These are phyloP conservation scores for Aspergillus avenaceus DNA, from an alignment of 495 filamentous ascomycete genomes.

Conservation along the genomic window DNA sequence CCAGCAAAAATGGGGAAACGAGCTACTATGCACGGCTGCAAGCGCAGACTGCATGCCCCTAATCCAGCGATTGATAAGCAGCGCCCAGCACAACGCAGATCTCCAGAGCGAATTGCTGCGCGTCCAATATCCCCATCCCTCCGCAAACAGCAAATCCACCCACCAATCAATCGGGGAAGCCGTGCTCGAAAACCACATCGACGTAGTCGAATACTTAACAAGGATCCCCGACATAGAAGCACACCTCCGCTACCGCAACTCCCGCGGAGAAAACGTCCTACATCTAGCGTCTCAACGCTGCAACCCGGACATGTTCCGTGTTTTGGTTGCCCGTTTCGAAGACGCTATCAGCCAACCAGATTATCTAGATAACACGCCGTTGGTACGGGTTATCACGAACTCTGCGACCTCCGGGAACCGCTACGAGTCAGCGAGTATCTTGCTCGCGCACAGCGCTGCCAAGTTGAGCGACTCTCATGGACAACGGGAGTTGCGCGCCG, in stretches of 20 bases:
- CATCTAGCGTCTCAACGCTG: constrained; percentile 22
- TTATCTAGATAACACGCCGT: constrained; percentile 15
- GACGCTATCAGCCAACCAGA: constrained; percentile 16
- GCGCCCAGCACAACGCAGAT: neutral
- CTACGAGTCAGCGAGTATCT: constrained; percentile 18
- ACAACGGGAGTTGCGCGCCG: constrained; percentile 8
- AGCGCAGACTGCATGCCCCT: constrained; percentile 6
- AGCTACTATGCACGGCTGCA: constrained; percentile 6
- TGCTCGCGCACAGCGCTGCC: constrained; percentile 9
- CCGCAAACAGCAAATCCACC: neutral
- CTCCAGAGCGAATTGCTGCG: constrained; percentile 1
- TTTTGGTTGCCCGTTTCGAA: constrained; percentile 16
- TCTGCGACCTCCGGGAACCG: constrained; percentile 8
- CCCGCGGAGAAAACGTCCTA: constrained; percentile 21
- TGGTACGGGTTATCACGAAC: constrained; percentile 13
- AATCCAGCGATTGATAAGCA: constrained; percentile 3
- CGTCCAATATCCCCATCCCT: neutral
- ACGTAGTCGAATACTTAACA: constrained; percentile 17
- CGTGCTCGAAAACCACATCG: constrained; percentile 11
- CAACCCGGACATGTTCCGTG: constrained; percentile 21
- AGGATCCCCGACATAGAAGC: constrained; percentile 8
- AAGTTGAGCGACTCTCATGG: constrained; percentile 4
- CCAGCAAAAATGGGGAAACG: constrained; percentile 5
- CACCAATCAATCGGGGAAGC: constrained; percentile 11
- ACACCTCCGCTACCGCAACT: constrained; percentile 20